Evolutionary conservation across 1,284 basidiomycete species (phyloP).

Genomic region (Irpex sp.): DNA sequence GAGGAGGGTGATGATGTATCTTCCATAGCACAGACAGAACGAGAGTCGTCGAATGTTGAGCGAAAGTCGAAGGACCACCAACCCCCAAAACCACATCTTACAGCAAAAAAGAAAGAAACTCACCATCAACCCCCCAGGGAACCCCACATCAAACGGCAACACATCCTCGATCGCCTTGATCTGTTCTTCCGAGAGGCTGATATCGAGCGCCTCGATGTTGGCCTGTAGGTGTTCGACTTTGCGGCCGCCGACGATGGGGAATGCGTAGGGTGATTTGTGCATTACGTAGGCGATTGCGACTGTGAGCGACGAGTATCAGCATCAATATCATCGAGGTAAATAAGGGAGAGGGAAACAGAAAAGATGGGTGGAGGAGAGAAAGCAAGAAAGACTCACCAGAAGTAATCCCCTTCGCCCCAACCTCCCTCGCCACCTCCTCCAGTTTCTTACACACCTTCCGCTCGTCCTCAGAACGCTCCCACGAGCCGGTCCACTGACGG

Average conservation of each 20-base stretch:
- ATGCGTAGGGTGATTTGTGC: constrained; percentile 23
- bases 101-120: neutral
- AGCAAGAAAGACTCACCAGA: neutral
- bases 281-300: constrained; percentile 24
- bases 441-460: constrained; percentile 3
- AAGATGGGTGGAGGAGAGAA: too few relatives aligned
- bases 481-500: neutral
- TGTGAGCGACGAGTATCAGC: constrained; percentile 9
- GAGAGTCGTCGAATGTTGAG: neutral
- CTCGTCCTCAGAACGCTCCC: constrained; percentile 5
- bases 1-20: neutral
- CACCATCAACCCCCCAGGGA: constrained; percentile 14
- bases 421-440: neutral
- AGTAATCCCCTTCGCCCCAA: constrained; percentile 6
- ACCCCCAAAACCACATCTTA: neutral
- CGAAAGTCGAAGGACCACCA: too few relatives aligned
- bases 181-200: constrained; percentile 19
- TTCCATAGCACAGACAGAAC: neutral
- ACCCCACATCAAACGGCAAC: constrained; percentile 17
- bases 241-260: constrained; percentile 23
- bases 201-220: constrained; percentile 21
- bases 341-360: neutral
- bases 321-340: neutral
- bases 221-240: constrained; percentile 22
- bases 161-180: constrained; percentile 18